Percentiles rank a stretch among this genome's conserved stretches.
Conservation (phyloP, 1,284 basidiomycete genomes). For the Heterobasidion annosum region DNA sequence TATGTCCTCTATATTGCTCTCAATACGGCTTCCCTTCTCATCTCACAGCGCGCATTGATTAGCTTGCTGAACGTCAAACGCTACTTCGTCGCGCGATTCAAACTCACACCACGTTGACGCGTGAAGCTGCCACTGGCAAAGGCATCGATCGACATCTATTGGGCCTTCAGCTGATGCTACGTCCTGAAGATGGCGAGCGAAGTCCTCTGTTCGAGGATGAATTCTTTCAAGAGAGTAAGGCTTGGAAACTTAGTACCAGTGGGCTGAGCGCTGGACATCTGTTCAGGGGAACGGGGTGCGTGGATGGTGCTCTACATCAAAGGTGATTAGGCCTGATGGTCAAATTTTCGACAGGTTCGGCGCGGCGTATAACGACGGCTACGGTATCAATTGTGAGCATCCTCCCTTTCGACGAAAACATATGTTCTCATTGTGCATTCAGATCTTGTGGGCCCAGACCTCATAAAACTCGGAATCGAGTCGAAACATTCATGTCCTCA, state of each 20-base stretch:
- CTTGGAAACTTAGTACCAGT: slow-evolving; percentile 91
- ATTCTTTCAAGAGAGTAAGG: slow-evolving; percentile 69
- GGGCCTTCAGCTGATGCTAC: slow-evolving; percentile 69
- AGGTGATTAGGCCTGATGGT: neutral
- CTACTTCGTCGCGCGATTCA: slow-evolving; percentile 65
- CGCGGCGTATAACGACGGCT: slow-evolving; percentile 72
- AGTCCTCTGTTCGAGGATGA: slow-evolving; percentile 68
- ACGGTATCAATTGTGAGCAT: slow-evolving; percentile 83
- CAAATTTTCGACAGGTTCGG: slow-evolving; percentile 49
- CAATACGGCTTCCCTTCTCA: neutral
- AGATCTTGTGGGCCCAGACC: slow-evolving; percentile 79
- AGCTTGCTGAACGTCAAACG: slow-evolving; percentile 32
- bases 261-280: slow-evolving; percentile 81
- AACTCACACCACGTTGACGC: slow-evolving; percentile 70
- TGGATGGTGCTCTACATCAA: slow-evolving; percentile 10
- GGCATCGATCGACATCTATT: slow-evolving; percentile 92
- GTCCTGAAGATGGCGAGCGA: slow-evolving; percentile 28
- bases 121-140: slow-evolving; percentile 74
- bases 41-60: neutral
- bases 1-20: slow-evolving; percentile 22
- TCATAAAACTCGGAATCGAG: slow-evolving; percentile 94
- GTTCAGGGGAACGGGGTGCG: slow-evolving; percentile 86
- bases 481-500: slow-evolving; percentile 67
- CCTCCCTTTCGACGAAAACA: slow-evolving; percentile 2
- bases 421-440: neutral